Conservation (phyloP, 306 rosid genomes). For the Lathyrus sativus region DNA sequence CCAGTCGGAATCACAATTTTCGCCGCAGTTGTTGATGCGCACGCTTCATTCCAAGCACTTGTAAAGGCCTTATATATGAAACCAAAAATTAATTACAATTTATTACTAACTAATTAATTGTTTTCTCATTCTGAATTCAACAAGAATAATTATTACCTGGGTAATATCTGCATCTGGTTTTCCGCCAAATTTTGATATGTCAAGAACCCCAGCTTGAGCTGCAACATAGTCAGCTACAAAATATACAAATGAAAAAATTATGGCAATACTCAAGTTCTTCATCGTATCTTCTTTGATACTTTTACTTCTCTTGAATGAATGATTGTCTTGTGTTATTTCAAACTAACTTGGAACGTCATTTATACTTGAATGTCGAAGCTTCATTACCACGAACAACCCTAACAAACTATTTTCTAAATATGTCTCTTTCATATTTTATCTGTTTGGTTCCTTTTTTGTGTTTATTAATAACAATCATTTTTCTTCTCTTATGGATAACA, state of each 20-base stretch:
- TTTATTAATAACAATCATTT: conserved; percentile 7
- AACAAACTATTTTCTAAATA: background rate
- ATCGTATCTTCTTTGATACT: conserved; percentile 4
- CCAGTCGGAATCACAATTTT: conserved; percentile 16
- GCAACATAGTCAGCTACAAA: background rate
- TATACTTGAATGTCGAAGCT: background rate
- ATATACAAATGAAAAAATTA: background rate
- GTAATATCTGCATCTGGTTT: conserved; percentile 21
- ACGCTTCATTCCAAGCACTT: conserved; percentile 29
- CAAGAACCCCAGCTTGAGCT: background rate
- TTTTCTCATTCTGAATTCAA: background rate
- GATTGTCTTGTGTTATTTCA: background rate
- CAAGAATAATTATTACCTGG: background rate
- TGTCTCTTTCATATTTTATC: background rate
- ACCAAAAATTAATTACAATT: too few relatives aligned
- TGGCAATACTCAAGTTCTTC: background rate
- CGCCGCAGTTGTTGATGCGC: background rate
- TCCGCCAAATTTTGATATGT: conserved; percentile 35
- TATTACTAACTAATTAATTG: too few relatives aligned
- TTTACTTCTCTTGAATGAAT: background rate
- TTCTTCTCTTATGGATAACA: background rate
- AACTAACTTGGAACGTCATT: background rate
- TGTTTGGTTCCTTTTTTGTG: background rate
- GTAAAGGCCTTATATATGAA: background rate
- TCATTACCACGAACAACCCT: background rate